Evolutionary conservation across 1,139 yeast species (phyloP).

Genomic region (Kodamaea alishanica): DNA sequence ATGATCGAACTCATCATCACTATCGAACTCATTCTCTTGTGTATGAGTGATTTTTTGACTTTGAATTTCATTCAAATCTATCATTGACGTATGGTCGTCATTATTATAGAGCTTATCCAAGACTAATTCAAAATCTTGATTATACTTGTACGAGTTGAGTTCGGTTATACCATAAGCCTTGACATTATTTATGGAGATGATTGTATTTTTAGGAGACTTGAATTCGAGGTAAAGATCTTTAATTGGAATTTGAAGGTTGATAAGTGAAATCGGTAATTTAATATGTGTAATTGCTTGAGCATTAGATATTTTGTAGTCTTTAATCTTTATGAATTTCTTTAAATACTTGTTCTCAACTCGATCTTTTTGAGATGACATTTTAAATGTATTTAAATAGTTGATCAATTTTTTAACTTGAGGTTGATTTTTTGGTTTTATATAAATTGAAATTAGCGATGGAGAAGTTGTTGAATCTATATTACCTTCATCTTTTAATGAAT

Average conservation of each 20-base stretch:
- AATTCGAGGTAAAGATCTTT: conserved; percentile 38
- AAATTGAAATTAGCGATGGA: conserved; percentile 22
- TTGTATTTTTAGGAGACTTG: conserved; percentile 15
- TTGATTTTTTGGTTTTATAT: conserved; percentile 28
- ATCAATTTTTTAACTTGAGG: conserved; percentile 16
- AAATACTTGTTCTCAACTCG: conserved; percentile 22
- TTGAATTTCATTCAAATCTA: conserved; percentile 5
- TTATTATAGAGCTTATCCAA: conserved; percentile 15
- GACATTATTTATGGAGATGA: conserved; percentile 26
- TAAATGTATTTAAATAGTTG: conserved; percentile 19
- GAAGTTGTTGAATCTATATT: conserved; percentile 8
- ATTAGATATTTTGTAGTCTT: conserved; percentile 20
- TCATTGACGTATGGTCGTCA: background rate
- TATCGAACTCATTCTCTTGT: background rate
- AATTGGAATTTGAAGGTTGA: conserved; percentile 32
- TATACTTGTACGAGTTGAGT: conserved; percentile 25
- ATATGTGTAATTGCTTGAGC: conserved; percentile 25
- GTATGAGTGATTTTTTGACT: background rate
- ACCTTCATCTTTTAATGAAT: conserved; percentile 10
- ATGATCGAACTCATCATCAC: background rate
- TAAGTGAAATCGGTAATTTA: conserved; percentile 32
- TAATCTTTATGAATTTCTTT: conserved; percentile 32
- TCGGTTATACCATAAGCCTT: conserved; percentile 42
- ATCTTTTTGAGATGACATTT: conserved; percentile 5
- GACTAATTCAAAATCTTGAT: conserved; percentile 23